phyloP scores from a whole-genome alignment of 1,139 yeast genomes.

The Candida albicans region DNA sequence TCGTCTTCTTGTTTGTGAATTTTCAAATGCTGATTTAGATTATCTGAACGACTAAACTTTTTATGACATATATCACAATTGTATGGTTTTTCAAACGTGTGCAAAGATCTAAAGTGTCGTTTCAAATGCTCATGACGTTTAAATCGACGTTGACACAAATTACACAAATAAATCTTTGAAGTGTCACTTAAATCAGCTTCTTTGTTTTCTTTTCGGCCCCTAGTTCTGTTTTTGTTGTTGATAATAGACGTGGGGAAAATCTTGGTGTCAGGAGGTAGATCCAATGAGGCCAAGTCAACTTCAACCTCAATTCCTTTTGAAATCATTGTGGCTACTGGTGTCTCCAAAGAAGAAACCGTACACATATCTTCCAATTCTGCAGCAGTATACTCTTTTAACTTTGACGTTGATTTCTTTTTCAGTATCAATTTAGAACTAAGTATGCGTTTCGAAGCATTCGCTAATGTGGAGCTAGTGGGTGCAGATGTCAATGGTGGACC shows the following conservation, averaged over 20 bases:
- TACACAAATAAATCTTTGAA: slow-evolving; percentile 44
- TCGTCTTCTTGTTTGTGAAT: slow-evolving; percentile 55
- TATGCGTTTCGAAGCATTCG: slow-evolving; percentile 41
- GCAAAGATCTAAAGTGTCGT: slow-evolving; percentile 72
- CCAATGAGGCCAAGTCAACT: slow-evolving; percentile 41
- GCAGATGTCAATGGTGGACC: slow-evolving; percentile 3
- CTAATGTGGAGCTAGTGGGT: slow-evolving; percentile 21
- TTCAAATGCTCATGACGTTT: slow-evolving; percentile 79
- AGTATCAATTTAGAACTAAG: slow-evolving; percentile 39
- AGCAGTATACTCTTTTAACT: slow-evolving; percentile 10
- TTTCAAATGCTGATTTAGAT: slow-evolving; percentile 72
- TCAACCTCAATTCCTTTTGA: slow-evolving; percentile 41
- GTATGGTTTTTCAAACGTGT: slow-evolving; percentile 74
- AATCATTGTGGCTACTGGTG: slow-evolving; percentile 26
- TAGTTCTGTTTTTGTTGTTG: slow-evolving; percentile 36
- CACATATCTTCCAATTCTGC: slow-evolving; percentile 11
- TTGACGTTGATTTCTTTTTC: slow-evolving; percentile 23
- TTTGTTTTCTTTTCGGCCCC: slow-evolving; percentile 50
- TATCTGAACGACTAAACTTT: slow-evolving; percentile 74
- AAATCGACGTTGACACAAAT: slow-evolving; percentile 60
- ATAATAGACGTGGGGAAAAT: slow-evolving; percentile 36
- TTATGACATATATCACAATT: slow-evolving; percentile 70
- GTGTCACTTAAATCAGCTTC: slow-evolving; percentile 46
- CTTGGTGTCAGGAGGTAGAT: slow-evolving; percentile 43
- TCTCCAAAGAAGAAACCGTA: slow-evolving; percentile 13